A percentile compares a stretch with the other conserved stretches of the same genome.
Conservation (phyloP, 345 rosid genomes). For the Brassica carinata region DNA sequence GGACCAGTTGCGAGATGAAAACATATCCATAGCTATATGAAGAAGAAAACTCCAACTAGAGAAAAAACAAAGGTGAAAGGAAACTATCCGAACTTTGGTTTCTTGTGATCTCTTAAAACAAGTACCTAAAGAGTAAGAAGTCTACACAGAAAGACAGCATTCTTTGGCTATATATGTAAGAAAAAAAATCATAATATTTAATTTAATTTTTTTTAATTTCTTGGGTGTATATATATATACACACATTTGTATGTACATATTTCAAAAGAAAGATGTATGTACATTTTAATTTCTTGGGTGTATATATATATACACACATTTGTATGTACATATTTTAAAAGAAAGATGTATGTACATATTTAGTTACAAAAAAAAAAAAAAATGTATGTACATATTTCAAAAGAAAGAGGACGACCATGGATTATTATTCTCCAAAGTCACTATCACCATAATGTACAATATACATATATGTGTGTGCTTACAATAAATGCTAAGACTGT, state of each 20-base stretch:
- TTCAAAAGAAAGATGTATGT: constrained; percentile 46
- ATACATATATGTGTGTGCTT: constrained; percentile 42
- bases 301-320: not conserved
- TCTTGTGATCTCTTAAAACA: constrained; percentile 45
- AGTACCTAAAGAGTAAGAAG: constrained; percentile 49
- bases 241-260: constrained; percentile 19
- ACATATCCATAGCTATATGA: constrained; percentile 48
- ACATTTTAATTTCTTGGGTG: constrained; percentile 29
- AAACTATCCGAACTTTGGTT: constrained; percentile 51
- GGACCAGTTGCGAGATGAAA: constrained; percentile 61
- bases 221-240: constrained; percentile 18
- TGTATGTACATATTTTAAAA: constrained; percentile 40
- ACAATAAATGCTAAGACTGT: constrained; percentile 46
- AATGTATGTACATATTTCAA: constrained; percentile 35
- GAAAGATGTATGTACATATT: constrained; percentile 41
- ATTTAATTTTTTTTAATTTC: constrained; percentile 16
- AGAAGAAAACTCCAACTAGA: constrained; percentile 52
- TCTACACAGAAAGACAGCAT: constrained; percentile 61
- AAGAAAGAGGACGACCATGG: constrained; percentile 61
- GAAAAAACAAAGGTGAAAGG: constrained; percentile 28
- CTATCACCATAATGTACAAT: constrained; percentile 55
- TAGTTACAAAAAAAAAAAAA: no score
- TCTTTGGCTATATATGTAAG: constrained; percentile 51
- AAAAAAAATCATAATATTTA: not conserved
- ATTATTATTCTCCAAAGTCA: constrained; percentile 72